Evolutionary conservation across 2,329 filamentous ascomycete species (phyloP), one percentile per base, ranked within the genome.

Genomic region (Neoscytalidium dimidiatum): DNA sequence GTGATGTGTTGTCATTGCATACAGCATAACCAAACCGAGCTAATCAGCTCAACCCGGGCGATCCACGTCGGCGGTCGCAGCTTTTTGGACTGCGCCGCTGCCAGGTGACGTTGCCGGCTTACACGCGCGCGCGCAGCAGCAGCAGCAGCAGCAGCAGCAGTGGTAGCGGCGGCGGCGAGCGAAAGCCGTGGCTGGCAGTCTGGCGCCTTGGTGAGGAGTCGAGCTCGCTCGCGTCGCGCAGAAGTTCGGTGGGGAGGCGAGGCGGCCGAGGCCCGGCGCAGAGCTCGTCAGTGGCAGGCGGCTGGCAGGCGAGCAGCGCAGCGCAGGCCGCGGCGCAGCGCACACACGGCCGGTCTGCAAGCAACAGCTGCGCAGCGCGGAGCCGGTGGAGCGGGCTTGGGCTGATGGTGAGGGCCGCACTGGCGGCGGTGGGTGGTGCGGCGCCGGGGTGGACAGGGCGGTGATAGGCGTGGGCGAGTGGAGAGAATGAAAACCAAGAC

Each of bases 1-100:
- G 72, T 75, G 77, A 78, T 79, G 77, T 73, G 77, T 67, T 79
- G 77, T 75, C 77, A 77, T 73, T 78, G 77, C 76, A 77, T 68
- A 73, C 52, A 60, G 38, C 41, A 46, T 46, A 46, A 17, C 52
- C 56, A 33, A 29, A 44, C 53, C 53, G 53, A 35, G 52, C 26
- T 62, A 43, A 65, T 49, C 51, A 46, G 38, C 33, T 57, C 33
- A 21, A 58, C 35, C 35, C 21, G 53, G 31, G 53, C 35, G 53
- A 44, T 58, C 53, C 53, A 58, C 56, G 56, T 38, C 52, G 63
- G 41, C 56, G 57, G 35, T 58, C 52, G 43, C 56, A 61, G 43
- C 56, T 23, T 46, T n/a, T 35, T 21, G 31, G 58, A 49, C 58
- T 29, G 53, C 53, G 53, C 35, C 53, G 56, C 56, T 46, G 56